Percentiles rank a stretch among this genome's conserved stretches.
Evolutionary conservation across 2,329 filamentous ascomycete species (phyloP).

Genomic region (Boeremia lycopersici): DNA sequence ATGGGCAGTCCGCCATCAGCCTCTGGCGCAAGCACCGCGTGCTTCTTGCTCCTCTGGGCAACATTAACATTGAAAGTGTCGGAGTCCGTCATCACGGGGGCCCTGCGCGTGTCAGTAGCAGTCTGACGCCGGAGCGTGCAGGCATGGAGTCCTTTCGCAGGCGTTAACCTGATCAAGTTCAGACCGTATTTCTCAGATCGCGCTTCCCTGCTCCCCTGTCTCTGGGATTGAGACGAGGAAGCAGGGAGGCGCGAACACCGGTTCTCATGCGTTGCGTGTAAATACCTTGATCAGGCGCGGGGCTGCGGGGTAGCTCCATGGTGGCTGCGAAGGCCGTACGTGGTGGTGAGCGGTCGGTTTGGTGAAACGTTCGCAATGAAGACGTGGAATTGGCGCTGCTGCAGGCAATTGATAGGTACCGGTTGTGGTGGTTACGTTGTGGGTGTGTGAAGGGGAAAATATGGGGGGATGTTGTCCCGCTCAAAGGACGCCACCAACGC

Average conservation of each 20-base stretch:
- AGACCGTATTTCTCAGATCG: constrained; percentile 61
- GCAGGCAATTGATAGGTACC: not conserved
- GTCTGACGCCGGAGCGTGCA: constrained; percentile 32
- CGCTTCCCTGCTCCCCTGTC: constrained; percentile 4
- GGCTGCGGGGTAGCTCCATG: constrained; percentile 44
- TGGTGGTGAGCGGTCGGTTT: not conserved
- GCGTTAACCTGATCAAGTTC: constrained; percentile 62
- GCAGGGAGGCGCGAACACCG: constrained; percentile 38
- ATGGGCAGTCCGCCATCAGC: constrained; percentile 26
- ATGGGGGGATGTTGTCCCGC: constrained; percentile 5
- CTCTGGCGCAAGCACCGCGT: constrained; percentile 32
- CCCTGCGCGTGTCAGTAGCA: constrained; percentile 46
- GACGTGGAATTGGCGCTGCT: not conserved
- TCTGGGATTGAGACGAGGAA: not conserved
- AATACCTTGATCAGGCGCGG: constrained; percentile 46
- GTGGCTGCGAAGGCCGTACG: constrained; percentile 38
- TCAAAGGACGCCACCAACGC: not conserved
- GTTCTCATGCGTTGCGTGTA: constrained; percentile 45
- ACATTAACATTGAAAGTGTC: constrained; percentile 8
- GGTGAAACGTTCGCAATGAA: too few relatives aligned
- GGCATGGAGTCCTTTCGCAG: constrained; percentile 61
- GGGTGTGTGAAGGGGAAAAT: not conserved
- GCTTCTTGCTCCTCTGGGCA: constrained; percentile 36
- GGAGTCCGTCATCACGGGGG: constrained; percentile 26
- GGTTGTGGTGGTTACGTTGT: not conserved